A percentile compares a stretch with the other conserved stretches of the same genome.
Evolutionary conservation across 1,284 basidiomycete genomes (phyloP).

Genomic region (Butyriboletus appendiculatus): DNA sequence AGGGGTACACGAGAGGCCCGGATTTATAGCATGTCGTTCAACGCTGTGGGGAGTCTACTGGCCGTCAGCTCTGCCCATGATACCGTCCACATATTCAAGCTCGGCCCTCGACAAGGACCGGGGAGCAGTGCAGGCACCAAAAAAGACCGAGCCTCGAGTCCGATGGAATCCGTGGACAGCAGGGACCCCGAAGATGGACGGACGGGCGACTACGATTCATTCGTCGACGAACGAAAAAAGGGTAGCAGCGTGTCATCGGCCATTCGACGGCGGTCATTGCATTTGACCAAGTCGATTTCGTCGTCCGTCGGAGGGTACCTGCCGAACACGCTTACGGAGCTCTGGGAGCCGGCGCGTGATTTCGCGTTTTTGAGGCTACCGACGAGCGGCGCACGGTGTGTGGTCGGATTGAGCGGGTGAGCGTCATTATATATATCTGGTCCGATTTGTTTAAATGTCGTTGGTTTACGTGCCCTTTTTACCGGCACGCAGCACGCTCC

Average conservation of each 20-base stretch:
- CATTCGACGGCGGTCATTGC: constrained; percentile 72
- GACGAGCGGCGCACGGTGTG: constrained; percentile 75
- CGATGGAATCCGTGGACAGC: constrained; percentile 66
- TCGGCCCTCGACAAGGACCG: constrained; percentile 41
- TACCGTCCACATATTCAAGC: constrained; percentile 97
- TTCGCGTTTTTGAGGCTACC: constrained; percentile 93
- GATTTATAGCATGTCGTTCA: constrained; percentile 95
- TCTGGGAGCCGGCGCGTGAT: constrained; percentile 97
- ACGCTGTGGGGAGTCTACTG: constrained; percentile 79
- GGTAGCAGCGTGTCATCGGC: constrained; percentile 56
- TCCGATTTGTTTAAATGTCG: background rate
- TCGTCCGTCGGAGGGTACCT: constrained; percentile 88
- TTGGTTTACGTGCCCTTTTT: background rate
- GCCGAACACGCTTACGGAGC: constrained; percentile 88
- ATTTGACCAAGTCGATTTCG: constrained; percentile 79
- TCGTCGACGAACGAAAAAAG: constrained; percentile 69
- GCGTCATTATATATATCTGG: constrained; percentile 31
- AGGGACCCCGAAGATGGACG: constrained; percentile 52
- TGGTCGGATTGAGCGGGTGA: constrained; percentile 86
- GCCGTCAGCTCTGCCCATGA: constrained; percentile 93
- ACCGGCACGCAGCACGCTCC: constrained; percentile 67
- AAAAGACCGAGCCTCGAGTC: constrained; percentile 46
- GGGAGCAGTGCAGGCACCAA: constrained; percentile 18
- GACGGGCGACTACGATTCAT: constrained; percentile 75
- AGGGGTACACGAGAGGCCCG: constrained; percentile 84